These are phyloP conservation scores for Yarrowia bubula DNA, from an alignment of 805 yeast species.

Conservation along the genomic window DNA sequence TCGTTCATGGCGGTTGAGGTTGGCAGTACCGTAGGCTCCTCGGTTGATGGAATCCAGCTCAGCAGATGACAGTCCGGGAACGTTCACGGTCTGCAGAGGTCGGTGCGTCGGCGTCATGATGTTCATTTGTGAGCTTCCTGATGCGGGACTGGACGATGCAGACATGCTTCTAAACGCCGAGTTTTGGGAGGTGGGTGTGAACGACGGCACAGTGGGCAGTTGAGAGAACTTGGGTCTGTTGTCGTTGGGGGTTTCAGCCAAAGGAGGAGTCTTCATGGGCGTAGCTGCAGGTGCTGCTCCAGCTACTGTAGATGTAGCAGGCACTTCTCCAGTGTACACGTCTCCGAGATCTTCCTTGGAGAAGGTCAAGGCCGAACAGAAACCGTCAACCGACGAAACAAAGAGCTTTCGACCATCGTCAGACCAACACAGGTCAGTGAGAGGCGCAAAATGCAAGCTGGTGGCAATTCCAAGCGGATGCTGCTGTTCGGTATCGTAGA, in stretches of 20 bases:
- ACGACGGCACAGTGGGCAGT: constrained; percentile 19
- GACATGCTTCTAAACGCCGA: constrained; percentile 15
- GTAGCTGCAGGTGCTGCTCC: background rate
- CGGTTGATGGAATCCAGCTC: constrained; percentile 19
- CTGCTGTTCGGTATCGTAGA: constrained; percentile 74
- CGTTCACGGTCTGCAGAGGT: constrained; percentile 1
- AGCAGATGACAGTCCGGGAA: constrained; percentile 1
- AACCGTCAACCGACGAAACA: constrained; percentile 88
- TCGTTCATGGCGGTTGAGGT: constrained; percentile 28
- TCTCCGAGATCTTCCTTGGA: constrained; percentile 57
- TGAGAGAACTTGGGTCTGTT: constrained; percentile 21
- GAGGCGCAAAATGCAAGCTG: constrained; percentile 81
- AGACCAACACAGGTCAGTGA: constrained; percentile 88
- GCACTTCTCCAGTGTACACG: constrained; percentile 26
- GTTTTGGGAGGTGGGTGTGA: constrained; percentile 1
- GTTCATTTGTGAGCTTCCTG: constrained; percentile 28
- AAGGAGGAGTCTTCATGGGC: background rate
- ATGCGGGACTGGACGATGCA: constrained; percentile 29
- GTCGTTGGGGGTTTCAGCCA: background rate
- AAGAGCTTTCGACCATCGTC: constrained; percentile 67
- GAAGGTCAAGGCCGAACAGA: constrained; percentile 68
- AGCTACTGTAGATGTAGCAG: background rate
- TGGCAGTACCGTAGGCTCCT: constrained; percentile 23
- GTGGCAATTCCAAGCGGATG: constrained; percentile 71
- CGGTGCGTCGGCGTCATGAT: constrained; percentile 22